These are phyloP conservation scores for Ophiostoma quercus DNA, from an alignment of 2,329 filamentous ascomycete genomes.

Conservation along the genomic window DNA sequence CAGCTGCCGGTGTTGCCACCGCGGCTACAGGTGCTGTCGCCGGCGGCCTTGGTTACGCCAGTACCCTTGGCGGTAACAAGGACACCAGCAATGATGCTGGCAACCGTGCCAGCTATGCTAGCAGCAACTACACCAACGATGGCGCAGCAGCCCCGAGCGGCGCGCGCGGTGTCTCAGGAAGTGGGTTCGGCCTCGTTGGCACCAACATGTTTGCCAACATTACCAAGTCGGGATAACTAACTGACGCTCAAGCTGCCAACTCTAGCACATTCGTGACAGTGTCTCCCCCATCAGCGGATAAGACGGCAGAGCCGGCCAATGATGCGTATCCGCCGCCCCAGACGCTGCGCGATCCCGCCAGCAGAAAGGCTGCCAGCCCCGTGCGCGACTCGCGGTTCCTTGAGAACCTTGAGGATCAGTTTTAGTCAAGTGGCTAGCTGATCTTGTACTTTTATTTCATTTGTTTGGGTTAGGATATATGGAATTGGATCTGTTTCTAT, in stretches of 20 bases:
- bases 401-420: constrained; percentile 41
- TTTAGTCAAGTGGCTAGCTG: neutral
- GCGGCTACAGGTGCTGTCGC: neutral
- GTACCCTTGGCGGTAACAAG: neutral
- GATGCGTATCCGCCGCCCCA: constrained; percentile 28
- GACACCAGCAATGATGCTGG: neutral
- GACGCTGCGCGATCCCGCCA: constrained; percentile 29
- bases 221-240: constrained; percentile 11
- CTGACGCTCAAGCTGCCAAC: neutral
- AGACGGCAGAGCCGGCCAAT: constrained; percentile 25
- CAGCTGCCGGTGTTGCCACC: neutral
- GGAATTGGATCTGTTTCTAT: neutral
- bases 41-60: neutral
- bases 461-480: neutral
- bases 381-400: constrained; percentile 47
- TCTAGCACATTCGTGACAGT: constrained; percentile 13
- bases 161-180: constrained; percentile 11
- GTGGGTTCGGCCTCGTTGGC: constrained; percentile 17
- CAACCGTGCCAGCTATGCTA: constrained; percentile 12
- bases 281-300: constrained; percentile 5
- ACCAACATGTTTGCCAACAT: constrained; percentile 17
- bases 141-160: constrained; percentile 5
- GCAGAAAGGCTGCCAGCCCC: constrained; percentile 38
- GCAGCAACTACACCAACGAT: constrained; percentile 28
- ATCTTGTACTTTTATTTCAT: neutral